Evolutionary conservation across 352 stramenopile genomes (phyloP).

Genomic region (Globisporangium echinulatum): DNA sequence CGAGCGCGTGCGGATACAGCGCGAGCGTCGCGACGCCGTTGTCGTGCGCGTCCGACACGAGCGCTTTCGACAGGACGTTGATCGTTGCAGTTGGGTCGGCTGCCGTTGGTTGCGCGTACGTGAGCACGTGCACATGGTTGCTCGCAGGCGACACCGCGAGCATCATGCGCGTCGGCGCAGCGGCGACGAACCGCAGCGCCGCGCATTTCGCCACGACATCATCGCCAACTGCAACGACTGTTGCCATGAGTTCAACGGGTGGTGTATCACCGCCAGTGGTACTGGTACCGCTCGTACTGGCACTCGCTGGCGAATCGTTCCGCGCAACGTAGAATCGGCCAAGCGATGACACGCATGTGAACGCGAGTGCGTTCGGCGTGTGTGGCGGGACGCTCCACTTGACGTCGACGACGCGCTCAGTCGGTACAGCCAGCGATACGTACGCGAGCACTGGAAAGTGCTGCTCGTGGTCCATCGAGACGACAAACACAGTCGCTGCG

Average conservation of each 20-base stretch:
- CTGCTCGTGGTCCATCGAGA: conserved; percentile 68
- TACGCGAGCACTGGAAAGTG: conserved; percentile 60
- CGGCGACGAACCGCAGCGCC: conserved; percentile 33
- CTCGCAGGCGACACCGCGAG: conserved; percentile 27
- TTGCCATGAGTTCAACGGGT: conserved; percentile 23
- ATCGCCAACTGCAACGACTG: conserved; percentile 43
- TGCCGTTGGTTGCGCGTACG: conserved; percentile 35
- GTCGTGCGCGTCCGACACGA: conserved; percentile 46
- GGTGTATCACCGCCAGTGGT: conserved; percentile 13
- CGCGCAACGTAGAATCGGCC: conserved; percentile 45
- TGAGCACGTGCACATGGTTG: conserved; percentile 42
- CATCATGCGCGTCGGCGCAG: conserved; percentile 44
- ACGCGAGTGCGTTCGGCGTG: conserved; percentile 31
- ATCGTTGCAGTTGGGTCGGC: conserved; percentile 31
- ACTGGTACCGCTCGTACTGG: background rate
- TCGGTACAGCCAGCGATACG: conserved; percentile 26
- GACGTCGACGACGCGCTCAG: conserved; percentile 47
- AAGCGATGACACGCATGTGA: conserved; percentile 47
- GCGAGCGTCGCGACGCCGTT: conserved; percentile 46
- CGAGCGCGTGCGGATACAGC: conserved; percentile 31
- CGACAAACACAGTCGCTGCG: conserved; percentile 33
- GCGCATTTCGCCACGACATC: conserved; percentile 31
- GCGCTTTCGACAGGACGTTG: conserved; percentile 38
- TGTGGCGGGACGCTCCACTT: conserved; percentile 43
- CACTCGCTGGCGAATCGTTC: conserved; percentile 14